Evolutionary conservation across 2,329 filamentous ascomycete genomes (phyloP).

Genomic region (Pseudonectria foliicola): DNA sequence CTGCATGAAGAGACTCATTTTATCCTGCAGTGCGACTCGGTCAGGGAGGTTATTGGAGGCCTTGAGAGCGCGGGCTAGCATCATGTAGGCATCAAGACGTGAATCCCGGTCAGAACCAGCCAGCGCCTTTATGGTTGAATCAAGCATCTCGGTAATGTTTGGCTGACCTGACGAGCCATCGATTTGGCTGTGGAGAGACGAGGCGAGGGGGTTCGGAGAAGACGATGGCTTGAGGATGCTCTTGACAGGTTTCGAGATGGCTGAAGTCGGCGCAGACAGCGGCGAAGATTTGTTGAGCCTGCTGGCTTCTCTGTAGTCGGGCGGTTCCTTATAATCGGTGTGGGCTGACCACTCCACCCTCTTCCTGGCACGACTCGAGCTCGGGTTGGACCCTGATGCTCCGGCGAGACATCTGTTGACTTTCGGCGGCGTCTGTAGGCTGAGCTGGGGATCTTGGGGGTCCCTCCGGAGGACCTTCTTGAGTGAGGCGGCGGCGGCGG

Average conservation of each 20-base stretch:
- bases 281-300: slow-evolving; percentile 33
- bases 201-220: slow-evolving; percentile 39
- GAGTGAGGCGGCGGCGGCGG: slow-evolving; percentile 28
- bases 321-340: slow-evolving; percentile 50
- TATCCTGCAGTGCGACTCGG: slow-evolving; percentile 61
- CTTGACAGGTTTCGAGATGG: slow-evolving; percentile 43
- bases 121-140: slow-evolving; percentile 76
- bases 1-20: slow-evolving; percentile 69
- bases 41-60: slow-evolving; percentile 78
- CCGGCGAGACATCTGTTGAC: slow-evolving; percentile 33
- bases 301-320: slow-evolving; percentile 34
- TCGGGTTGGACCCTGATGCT: slow-evolving; percentile 34
- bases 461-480: slow-evolving; percentile 31
- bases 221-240: slow-evolving; percentile 72
- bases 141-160: slow-evolving; percentile 71
- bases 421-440: slow-evolving; percentile 45
- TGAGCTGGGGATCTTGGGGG: slow-evolving; percentile 30
- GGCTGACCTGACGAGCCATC: slow-evolving; percentile 31
- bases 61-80: slow-evolving; percentile 67
- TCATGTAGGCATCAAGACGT: slow-evolving; percentile 79
- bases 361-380: slow-evolving; percentile 41
- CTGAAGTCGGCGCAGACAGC: slow-evolving; percentile 32
- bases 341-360: slow-evolving; percentile 51
- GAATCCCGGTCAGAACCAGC: slow-evolving; percentile 64
- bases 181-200: slow-evolving; percentile 35